phyloP scores from a whole-genome alignment of 306 rosid genomes.

The Styphnolobium japonicum region DNA sequence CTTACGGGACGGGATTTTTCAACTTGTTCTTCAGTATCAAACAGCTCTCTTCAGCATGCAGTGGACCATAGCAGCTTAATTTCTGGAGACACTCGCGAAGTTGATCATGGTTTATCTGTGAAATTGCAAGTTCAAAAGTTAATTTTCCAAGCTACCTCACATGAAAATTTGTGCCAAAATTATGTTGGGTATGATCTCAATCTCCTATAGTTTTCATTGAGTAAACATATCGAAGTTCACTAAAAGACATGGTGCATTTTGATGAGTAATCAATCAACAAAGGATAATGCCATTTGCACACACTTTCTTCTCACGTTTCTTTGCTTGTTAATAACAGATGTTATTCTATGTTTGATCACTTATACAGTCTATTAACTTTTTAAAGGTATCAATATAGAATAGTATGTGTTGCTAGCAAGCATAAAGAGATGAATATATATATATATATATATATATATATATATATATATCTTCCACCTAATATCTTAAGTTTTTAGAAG shows the following conservation, averaged over 20 bases:
- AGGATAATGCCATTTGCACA: background rate
- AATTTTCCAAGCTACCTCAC: slow-evolving; percentile 78
- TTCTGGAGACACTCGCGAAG: slow-evolving; percentile 83
- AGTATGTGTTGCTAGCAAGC: no score
- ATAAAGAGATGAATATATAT: no score
- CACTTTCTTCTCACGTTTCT: no score
- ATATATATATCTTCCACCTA: no score
- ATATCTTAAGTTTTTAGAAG: no score
- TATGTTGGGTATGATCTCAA: slow-evolving; percentile 78
- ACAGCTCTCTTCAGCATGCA: slow-evolving; percentile 56
- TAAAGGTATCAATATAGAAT: no score
- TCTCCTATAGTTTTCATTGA: background rate
- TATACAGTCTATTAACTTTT: no score
- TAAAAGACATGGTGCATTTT: background rate
- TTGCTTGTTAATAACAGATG: no score
- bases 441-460: no score
- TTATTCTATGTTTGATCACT: no score
- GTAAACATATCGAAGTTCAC: background rate
- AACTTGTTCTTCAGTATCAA: slow-evolving; percentile 53
- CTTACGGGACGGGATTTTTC: slow-evolving; percentile 98
- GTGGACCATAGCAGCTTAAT: slow-evolving; percentile 68
- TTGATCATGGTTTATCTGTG: slow-evolving; percentile 85
- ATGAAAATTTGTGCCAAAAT: slow-evolving; percentile 94
- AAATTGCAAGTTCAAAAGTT: slow-evolving; percentile 90
- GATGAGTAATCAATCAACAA: background rate